phyloP scores from a whole-genome alignment of 2,329 filamentous ascomycete species.

The Exophiala dermatitidis region DNA sequence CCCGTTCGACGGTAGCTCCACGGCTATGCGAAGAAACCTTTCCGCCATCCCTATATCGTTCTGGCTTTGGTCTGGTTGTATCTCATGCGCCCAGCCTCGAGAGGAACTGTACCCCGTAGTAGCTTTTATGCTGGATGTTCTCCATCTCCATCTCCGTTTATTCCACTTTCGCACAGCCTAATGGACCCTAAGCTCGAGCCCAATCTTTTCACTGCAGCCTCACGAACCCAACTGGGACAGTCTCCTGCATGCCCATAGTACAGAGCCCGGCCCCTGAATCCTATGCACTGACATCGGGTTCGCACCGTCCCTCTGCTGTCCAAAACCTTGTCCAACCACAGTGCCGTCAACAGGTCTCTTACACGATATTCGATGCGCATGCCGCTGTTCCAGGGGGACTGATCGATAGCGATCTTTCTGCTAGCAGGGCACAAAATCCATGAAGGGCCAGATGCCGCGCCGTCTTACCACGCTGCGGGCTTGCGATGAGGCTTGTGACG shows the following conservation, averaged over 20 bases:
- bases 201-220: not conserved
- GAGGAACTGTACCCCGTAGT: too few species aligned
- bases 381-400: too few species aligned
- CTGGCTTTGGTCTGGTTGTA: not conserved
- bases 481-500: too few species aligned
- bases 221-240: not conserved
- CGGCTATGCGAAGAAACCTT: not conserved
- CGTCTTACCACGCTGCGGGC: too few species aligned
- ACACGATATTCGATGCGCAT: not conserved
- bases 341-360: not conserved
- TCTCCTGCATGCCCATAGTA: not conserved
- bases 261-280: not conserved
- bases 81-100: not conserved
- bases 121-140: too few species aligned
- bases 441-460: not conserved
- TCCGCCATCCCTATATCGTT: not conserved
- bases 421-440: not conserved
- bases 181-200: not conserved
- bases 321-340: not conserved
- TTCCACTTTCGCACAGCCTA: not conserved
- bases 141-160: not conserved
- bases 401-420: too few species aligned
- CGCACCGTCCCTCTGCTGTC: not conserved
- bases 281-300: not conserved
- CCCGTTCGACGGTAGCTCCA: not conserved